phyloP scores from a whole-genome alignment of 768 basidiomycete species.

The Leccinum barrowsii region DNA sequence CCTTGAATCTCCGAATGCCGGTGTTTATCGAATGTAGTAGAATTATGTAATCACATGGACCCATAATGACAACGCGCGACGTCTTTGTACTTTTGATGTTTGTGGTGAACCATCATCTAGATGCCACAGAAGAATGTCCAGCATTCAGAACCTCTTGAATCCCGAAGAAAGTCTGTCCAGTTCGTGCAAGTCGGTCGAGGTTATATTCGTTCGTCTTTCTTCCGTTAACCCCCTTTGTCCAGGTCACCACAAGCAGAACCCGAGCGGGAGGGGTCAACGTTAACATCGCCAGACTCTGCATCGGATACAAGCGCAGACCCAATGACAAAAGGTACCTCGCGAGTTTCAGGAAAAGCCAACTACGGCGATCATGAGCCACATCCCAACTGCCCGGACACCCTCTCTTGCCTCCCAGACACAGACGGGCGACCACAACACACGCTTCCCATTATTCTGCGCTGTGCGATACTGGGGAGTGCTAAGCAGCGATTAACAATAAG shows the following conservation, averaged over 20 bases:
- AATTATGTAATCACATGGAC: conserved; percentile 32
- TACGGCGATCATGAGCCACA: conserved; percentile 56
- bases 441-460: conserved; percentile 79
- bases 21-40: conserved; percentile 21
- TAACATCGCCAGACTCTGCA: conserved; percentile 33
- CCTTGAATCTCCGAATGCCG: conserved; percentile 9
- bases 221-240: conserved; percentile 27
- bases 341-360: conserved; percentile 22
- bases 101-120: conserved; percentile 14
- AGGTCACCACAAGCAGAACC: conserved; percentile 24
- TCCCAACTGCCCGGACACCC: conserved; percentile 72
- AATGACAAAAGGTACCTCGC: conserved; percentile 19
- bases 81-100: conserved; percentile 3
- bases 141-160: conserved; percentile 54
- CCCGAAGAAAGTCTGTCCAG: conserved; percentile 42
- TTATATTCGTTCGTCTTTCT: conserved; percentile 4
- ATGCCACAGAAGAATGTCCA: conserved; percentile 45
- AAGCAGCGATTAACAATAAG: conserved; percentile 76
- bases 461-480: conserved; percentile 76
- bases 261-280: conserved; percentile 25
- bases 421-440: conserved; percentile 79
- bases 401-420: conserved; percentile 76
- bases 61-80: conserved; percentile 27
- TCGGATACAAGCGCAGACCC: conserved; percentile 33
- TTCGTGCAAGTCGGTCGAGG: conserved; percentile 40